Percentiles rank a stretch among this genome's conserved stretches.
phyloP scores from a whole-genome alignment of 2,329 filamentous ascomycete genomes.

The Orbilia ellipsospora region DNA sequence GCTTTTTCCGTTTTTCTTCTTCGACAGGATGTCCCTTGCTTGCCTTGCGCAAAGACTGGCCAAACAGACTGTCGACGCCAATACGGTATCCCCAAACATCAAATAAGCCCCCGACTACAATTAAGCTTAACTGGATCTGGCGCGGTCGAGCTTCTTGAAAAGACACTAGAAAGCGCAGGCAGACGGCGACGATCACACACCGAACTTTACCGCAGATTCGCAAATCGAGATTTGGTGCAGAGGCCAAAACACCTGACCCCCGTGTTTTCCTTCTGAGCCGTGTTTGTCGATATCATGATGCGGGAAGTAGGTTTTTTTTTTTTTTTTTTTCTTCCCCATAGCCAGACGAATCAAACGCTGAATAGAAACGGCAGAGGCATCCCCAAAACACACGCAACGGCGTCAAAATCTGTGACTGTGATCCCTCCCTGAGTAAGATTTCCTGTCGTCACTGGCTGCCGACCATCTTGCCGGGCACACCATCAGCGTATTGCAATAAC shows the following conservation, averaged over 20 bases:
- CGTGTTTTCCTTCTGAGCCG: slow-evolving; percentile 44
- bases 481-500: slow-evolving; percentile 1
- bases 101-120: slow-evolving; percentile 7
- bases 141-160: slow-evolving; percentile 23
- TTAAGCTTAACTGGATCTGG: slow-evolving; percentile 51
- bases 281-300: slow-evolving; percentile 53
- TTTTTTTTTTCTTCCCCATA: slow-evolving; percentile 6
- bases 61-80: slow-evolving; percentile 22
- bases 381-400: slow-evolving; percentile 34
- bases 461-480: slow-evolving; percentile 32
- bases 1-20: slow-evolving; percentile 8
- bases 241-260: slow-evolving; percentile 51
- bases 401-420: slow-evolving; percentile 40
- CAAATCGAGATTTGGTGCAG: slow-evolving; percentile 10
- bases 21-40: slow-evolving; percentile 28
- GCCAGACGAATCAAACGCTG: slow-evolving; percentile 47
- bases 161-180: slow-evolving; percentile 6
- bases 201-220: slow-evolving; percentile 18
- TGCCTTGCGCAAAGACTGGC: slow-evolving; percentile 24
- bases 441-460: slow-evolving; percentile 30
- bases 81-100: neutral
- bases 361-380: slow-evolving; percentile 36
- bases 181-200: slow-evolving; percentile 32
- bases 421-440: slow-evolving; percentile 49
- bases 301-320: slow-evolving; percentile 36